Percentiles rank a stretch among this genome's conserved stretches.
Evolutionary conservation across 495 filamentous ascomycete species (phyloP).

Genomic region (Hypoxylon trugodes): DNA sequence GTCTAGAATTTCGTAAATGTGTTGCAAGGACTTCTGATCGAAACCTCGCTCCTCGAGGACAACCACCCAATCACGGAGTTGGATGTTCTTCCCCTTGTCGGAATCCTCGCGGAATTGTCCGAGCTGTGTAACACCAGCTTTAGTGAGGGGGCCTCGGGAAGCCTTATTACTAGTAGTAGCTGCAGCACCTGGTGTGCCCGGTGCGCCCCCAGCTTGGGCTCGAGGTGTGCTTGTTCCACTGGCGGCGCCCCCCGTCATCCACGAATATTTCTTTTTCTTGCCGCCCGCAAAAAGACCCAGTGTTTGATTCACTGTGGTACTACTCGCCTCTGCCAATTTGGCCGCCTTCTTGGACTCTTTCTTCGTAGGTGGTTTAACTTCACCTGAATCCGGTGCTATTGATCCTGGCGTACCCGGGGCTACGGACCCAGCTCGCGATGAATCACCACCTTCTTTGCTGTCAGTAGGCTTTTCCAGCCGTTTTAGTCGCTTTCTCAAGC

Average conservation of each 20-base stretch:
- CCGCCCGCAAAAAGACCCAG: slow-evolving; percentile 62
- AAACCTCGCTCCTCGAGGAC: slow-evolving; percentile 69
- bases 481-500: slow-evolving; percentile 58
- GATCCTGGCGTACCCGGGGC: slow-evolving; percentile 60
- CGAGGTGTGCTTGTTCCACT: slow-evolving; percentile 59
- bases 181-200: slow-evolving; percentile 34
- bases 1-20: slow-evolving; percentile 63
- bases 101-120: slow-evolving; percentile 71
- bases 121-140: slow-evolving; percentile 47
- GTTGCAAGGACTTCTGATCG: slow-evolving; percentile 62
- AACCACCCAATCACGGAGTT: slow-evolving; percentile 72
- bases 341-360: slow-evolving; percentile 69
- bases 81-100: slow-evolving; percentile 68
- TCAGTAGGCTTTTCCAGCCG: slow-evolving; percentile 43
- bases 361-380: slow-evolving; percentile 59
- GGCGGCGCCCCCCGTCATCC: slow-evolving; percentile 60
- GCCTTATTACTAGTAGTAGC: slow-evolving; percentile 16
- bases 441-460: slow-evolving; percentile 43
- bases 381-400: slow-evolving; percentile 52
- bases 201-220: slow-evolving; percentile 40
- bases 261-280: slow-evolving; percentile 66
- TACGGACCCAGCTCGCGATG: slow-evolving; percentile 54
- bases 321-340: slow-evolving; percentile 62
- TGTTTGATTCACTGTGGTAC: slow-evolving; percentile 64
- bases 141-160: slow-evolving; percentile 41